These are phyloP conservation scores for Gloeophyllum trabeum DNA, from an alignment of 768 basidiomycete genomes.

Conservation along the genomic window DNA sequence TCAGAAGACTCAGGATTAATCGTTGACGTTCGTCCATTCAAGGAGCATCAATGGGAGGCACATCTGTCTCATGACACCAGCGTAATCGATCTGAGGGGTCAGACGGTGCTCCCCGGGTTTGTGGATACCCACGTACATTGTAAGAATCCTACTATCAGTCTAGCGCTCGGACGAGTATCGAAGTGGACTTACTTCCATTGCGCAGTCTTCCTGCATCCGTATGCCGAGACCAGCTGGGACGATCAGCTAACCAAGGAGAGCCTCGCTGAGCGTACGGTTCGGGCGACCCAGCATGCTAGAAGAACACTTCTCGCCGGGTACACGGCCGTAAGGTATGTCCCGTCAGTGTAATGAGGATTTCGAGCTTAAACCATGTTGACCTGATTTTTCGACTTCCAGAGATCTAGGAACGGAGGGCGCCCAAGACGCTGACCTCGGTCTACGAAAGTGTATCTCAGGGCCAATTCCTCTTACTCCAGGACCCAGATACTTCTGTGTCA, in stretches of 20 bases:
- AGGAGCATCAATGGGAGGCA: slow-evolving; percentile 3
- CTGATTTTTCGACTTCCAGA: no score
- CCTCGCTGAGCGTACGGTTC: slow-evolving; percentile 44
- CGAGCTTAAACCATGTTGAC: no score
- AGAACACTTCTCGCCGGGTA: slow-evolving; percentile 50
- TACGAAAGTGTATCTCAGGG: slow-evolving; percentile 43
- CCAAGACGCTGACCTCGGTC: slow-evolving; percentile 44
- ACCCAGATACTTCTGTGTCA: slow-evolving; percentile 52
- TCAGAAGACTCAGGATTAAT: slow-evolving; percentile 36
- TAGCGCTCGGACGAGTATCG: neutral
- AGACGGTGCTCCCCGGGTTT: slow-evolving; percentile 45
- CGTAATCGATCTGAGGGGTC: slow-evolving; percentile 31
- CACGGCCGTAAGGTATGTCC: slow-evolving; percentile 42
- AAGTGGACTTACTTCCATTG: neutral
- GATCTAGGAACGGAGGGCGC: slow-evolving; percentile 65
- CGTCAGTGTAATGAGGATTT: neutral
- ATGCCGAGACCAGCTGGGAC: slow-evolving; percentile 47
- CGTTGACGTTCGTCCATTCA: slow-evolving; percentile 23
- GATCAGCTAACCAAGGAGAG: slow-evolving; percentile 52
- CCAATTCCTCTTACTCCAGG: slow-evolving; percentile 40
- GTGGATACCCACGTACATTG: slow-evolving; percentile 39
- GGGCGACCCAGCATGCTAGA: slow-evolving; percentile 48
- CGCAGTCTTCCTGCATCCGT: slow-evolving; percentile 50
- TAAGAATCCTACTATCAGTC: neutral
- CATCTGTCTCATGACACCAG: slow-evolving; percentile 14